Conservation (phyloP, 2,329 filamentous ascomycete genomes). For the Aspergillus floridensis region DNA sequence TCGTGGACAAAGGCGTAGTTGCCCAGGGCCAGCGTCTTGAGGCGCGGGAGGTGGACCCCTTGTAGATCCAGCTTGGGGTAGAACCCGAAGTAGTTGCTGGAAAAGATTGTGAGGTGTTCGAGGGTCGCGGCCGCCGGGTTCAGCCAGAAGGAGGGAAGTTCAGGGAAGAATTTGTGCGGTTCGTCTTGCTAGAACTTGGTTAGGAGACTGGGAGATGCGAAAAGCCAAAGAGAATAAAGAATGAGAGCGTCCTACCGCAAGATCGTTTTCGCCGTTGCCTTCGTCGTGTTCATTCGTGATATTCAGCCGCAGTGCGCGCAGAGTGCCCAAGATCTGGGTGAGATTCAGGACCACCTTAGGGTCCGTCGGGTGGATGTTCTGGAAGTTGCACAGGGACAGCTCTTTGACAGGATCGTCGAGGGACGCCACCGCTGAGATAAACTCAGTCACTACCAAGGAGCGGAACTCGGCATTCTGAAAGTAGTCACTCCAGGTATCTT, state of each 20-base stretch:
- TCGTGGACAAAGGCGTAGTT: slow-evolving; percentile 46
- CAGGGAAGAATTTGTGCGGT: slow-evolving; percentile 6
- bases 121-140: slow-evolving; percentile 15
- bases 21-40: slow-evolving; percentile 42
- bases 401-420: background rate
- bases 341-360: background rate
- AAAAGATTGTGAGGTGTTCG: slow-evolving; percentile 42
- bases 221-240: no score
- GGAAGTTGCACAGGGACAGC: slow-evolving; percentile 4
- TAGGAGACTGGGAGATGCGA: no score
- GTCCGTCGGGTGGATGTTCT: slow-evolving; percentile 7
- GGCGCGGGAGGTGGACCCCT: slow-evolving; percentile 35
- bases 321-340: background rate
- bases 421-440: background rate
- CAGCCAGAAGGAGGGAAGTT: slow-evolving; percentile 11
- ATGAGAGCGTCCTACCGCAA: background rate
- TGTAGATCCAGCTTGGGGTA: slow-evolving; percentile 40
- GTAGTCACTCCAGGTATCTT: background rate
- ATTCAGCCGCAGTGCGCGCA: slow-evolving; percentile 9
- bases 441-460: background rate
- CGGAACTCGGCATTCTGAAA: background rate
- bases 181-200: background rate
- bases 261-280: background rate
- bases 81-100: slow-evolving; percentile 41
- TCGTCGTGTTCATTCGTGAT: slow-evolving; percentile 1